Conservation (phyloP, 2,329 filamentous ascomycete species). For the Cladosporium sp. region DNA sequence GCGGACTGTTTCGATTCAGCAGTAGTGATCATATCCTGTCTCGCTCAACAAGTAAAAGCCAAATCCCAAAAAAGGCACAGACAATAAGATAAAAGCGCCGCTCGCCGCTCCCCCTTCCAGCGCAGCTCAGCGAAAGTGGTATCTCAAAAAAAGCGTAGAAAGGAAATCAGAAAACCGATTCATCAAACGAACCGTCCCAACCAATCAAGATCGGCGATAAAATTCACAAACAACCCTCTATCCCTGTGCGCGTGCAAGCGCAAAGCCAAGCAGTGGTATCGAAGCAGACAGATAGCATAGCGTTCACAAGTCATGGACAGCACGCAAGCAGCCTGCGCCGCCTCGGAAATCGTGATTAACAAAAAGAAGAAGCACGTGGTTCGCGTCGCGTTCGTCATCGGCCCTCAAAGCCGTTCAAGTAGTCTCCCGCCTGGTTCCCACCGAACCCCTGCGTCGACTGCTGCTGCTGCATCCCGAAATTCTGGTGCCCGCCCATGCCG, state of each 20-base stretch:
- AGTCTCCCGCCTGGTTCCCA: conserved; percentile 21
- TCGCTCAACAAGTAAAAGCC: no score
- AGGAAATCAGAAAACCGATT: background rate
- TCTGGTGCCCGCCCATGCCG: conserved; percentile 10
- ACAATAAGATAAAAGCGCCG: no score
- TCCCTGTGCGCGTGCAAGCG: background rate
- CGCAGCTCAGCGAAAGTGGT: background rate
- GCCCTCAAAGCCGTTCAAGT: conserved; percentile 30
- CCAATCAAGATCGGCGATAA: background rate
- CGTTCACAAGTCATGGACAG: background rate
- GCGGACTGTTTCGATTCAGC: no score
- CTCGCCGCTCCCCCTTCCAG: no score
- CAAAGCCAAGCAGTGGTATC: background rate
- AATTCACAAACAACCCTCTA: background rate
- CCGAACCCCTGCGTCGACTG: conserved; percentile 14
- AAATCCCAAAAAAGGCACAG: no score
- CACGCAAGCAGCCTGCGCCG: background rate
- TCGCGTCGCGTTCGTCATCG: conserved; percentile 16
- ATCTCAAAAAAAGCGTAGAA: background rate
- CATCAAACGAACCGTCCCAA: background rate
- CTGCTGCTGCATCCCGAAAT: conserved; percentile 12
- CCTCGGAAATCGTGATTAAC: background rate
- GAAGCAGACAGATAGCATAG: background rate
- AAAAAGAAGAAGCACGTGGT: background rate
- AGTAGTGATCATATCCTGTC: no score